These are phyloP conservation scores for Eucalyptus cladocalyx DNA, from an alignment of 345 rosid species.

Conservation along the genomic window DNA sequence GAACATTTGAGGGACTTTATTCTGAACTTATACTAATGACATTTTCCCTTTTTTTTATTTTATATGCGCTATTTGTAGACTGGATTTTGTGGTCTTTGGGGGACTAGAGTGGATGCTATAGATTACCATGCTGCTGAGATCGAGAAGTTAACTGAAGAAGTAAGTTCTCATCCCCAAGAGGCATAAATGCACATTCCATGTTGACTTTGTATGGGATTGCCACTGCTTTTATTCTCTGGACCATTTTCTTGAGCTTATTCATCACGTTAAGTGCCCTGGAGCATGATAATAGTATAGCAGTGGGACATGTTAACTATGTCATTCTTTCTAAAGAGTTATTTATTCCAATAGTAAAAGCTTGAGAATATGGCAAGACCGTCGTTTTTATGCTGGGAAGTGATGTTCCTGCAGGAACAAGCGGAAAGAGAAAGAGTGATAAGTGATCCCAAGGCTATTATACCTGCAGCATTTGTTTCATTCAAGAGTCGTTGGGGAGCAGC, in stretches of 20 bases:
- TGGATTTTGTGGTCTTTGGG: slow-evolving; percentile 69
- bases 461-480: slow-evolving; percentile 94
- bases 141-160: slow-evolving; percentile 34
- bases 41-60: neutral
- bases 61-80: slow-evolving; percentile 30
- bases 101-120: slow-evolving; percentile 75
- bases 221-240: neutral
- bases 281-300: neutral
- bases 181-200: neutral
- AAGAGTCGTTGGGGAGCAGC: slow-evolving; percentile 93
- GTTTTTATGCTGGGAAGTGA: neutral
- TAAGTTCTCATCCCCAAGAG: slow-evolving; percentile 15
- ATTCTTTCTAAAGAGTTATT: neutral
- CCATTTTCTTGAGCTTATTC: neutral
- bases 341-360: neutral
- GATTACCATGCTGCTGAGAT: slow-evolving; percentile 56
- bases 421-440: slow-evolving; percentile 62
- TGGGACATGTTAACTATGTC: neutral
- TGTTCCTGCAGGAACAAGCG: slow-evolving; percentile 34
- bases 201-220: neutral
- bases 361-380: neutral
- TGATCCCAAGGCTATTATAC: slow-evolving; percentile 55
- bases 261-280: neutral
- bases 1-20: neutral
- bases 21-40: neutral